Base-by-base conservation (phyloP, 2,329 filamentous ascomycete species). In the Fragosphaeria purpurea region DNA sequence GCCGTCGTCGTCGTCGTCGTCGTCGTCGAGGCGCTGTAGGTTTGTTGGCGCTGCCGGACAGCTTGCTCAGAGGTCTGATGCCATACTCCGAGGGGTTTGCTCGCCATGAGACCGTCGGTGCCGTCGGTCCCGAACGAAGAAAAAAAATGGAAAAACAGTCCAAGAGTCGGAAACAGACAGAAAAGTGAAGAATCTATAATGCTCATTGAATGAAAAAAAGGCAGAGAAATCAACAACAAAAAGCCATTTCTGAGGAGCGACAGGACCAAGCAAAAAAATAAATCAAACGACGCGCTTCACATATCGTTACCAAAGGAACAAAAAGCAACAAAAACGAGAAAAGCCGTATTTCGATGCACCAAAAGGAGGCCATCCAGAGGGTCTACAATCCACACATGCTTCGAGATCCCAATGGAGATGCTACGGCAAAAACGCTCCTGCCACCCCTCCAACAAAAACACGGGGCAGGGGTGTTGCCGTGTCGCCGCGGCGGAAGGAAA, bases 1-100 rank as follows among this genome's bases (percentile, higher is more conserved):
- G 13, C 40, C 1, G 35, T n/a, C 6, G 43, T 41, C 5, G 38
- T 13, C 2, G 49, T 13, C 13, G 50, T 22, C 0, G 48, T 55
- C 9, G 51, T 55, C 13, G 34, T 39, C 7, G 45, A 13, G 2
- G 41, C 22, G 8, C 33, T n/a, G 31, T 42, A 41, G 4, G 41
- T 39, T 43, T 33, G 44, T 8, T 45, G 50, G 7, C 41, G 42
- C 35, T 46, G 48, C 13, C 46, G 46, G 12, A 52, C 52, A 3
- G 50, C 47, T 34, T 57, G 52, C 30, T 54, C 54, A 7, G 55
- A 56, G 8, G 55, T 57, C 34, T 57, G 54, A 30, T 54, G 48
- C 54, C 55, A 55, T 13, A 50, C 42, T n/a, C 54, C 52, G 12
- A 50, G 32, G n/a, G 34, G 45, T 32, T 53, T 52, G 43, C 35